These are phyloP conservation scores for Dactylellina drechsleri DNA, from an alignment of 2,329 filamentous ascomycete genomes.

Conservation along the genomic window DNA sequence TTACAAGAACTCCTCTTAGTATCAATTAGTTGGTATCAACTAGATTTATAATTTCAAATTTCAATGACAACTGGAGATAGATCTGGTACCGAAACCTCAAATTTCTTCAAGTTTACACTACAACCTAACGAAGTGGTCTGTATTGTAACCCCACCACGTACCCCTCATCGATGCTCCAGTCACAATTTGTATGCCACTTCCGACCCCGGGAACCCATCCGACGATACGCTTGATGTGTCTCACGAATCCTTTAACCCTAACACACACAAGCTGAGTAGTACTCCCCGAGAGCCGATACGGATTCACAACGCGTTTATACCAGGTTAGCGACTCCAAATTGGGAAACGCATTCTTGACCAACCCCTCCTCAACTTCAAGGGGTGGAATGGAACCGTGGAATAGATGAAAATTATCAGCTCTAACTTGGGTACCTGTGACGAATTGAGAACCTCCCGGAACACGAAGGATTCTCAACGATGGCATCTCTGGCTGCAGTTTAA, in stretches of 20 bases:
- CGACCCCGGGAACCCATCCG: too few relatives aligned
- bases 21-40: too few relatives aligned
- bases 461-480: neutral
- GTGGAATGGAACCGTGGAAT: neutral
- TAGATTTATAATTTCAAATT: neutral
- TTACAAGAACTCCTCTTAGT: too few relatives aligned
- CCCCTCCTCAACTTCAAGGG: neutral
- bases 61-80: neutral
- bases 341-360: constrained; percentile 1
- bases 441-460: constrained; percentile 7
- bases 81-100: neutral
- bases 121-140: neutral
- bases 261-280: too few relatives aligned
- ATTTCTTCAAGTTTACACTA: neutral
- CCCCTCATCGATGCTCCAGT: neutral
- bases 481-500: neutral
- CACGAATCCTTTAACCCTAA: too few relatives aligned
- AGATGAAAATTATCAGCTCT: neutral
- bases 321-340: neutral
- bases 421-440: neutral
- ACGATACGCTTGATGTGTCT: too few relatives aligned
- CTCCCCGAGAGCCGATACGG: neutral
- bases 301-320: constrained; percentile 6
- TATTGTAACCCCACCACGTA: constrained; percentile 1
- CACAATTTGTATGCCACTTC: neutral